These are phyloP conservation scores for Sicyos edulis DNA, from an alignment of 306 rosid species.

Conservation along the genomic window DNA sequence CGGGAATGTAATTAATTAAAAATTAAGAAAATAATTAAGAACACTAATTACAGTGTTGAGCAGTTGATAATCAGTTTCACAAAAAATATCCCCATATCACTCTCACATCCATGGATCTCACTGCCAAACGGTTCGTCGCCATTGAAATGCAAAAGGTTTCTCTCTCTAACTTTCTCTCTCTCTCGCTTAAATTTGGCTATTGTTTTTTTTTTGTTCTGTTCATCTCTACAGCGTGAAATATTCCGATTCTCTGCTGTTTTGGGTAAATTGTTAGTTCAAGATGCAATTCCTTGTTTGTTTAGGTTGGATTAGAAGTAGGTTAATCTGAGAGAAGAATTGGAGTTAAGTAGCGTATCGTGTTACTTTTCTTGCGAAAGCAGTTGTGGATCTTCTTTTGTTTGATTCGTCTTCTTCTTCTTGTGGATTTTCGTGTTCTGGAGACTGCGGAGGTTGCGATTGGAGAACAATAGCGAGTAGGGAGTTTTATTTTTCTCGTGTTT, in stretches of 20 bases:
- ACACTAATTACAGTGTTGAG: slow-evolving; percentile 3
- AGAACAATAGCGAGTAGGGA: not conserved
- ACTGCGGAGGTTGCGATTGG: not conserved
- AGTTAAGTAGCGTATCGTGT: slow-evolving; percentile 18
- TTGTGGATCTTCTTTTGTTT: slow-evolving; percentile 8
- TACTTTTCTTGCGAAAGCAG: slow-evolving; percentile 14
- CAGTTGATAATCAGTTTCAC: not conserved
- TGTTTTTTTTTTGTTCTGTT: too few relatives aligned
- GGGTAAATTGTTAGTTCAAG: not conserved
- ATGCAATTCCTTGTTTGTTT: slow-evolving; percentile 11
- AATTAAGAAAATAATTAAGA: not conserved
- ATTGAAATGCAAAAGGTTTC: not conserved
- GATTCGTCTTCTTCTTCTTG: not conserved
- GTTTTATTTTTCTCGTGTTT: not conserved
- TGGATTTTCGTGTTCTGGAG: slow-evolving; percentile 22
- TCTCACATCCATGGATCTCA: not conserved
- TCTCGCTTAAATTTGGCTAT: not conserved
- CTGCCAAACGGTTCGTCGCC: too few relatives aligned
- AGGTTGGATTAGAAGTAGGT: not conserved
- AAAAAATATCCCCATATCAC: not conserved
- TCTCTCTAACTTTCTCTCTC: not conserved
- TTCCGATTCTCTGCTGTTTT: not conserved
- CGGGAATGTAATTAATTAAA: not conserved
- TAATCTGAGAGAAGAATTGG: slow-evolving; percentile 8
- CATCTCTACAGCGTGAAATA: not conserved